These are phyloP conservation scores for Choricystis sp. DNA, from an alignment of 139 green algal species.

Conservation along the genomic window DNA sequence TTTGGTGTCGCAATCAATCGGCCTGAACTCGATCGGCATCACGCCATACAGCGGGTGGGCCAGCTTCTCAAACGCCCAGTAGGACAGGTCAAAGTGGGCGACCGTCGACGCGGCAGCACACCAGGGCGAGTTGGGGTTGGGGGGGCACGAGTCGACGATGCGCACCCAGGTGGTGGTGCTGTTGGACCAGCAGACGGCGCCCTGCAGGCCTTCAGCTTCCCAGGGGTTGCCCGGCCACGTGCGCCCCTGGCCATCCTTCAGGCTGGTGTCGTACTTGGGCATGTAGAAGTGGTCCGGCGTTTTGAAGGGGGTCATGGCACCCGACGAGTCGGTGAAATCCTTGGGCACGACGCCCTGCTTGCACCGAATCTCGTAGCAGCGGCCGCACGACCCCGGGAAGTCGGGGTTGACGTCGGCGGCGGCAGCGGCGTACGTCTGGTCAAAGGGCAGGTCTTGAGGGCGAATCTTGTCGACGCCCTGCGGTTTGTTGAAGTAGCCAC, in stretches of 20 bases:
- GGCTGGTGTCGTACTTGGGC: background rate
- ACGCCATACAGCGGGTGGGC: slow-evolving; percentile 4
- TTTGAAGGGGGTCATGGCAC: background rate
- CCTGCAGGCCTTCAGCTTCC: slow-evolving; percentile 10
- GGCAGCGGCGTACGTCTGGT: slow-evolving; percentile 2
- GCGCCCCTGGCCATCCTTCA: slow-evolving; percentile 3
- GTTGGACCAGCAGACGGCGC: slow-evolving; percentile 16
- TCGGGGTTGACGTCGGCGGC: slow-evolving; percentile 5
- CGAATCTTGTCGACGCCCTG: background rate
- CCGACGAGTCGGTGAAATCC: slow-evolving; percentile 1
- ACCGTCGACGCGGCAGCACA: background rate
- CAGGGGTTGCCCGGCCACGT: slow-evolving; percentile 23
- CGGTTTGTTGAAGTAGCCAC: slow-evolving; percentile 21
- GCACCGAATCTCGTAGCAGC: slow-evolving; percentile 15
- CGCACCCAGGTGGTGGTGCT: slow-evolving; percentile 4
- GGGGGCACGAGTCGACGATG: background rate
- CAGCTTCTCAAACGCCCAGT: background rate
- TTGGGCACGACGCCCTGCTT: slow-evolving; percentile 4
- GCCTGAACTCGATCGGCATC: slow-evolving; percentile 12
- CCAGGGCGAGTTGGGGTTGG: background rate
- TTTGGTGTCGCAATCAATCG: slow-evolving; percentile 15
- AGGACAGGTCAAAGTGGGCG: slow-evolving; percentile 2
- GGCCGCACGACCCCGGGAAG: slow-evolving; percentile 16
- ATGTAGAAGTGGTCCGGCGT: background rate
- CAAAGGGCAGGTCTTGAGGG: background rate